Evolutionary conservation across 305 asterid species (phyloP), one percentile per base, ranked within the genome.

Genomic region (Fraxinus greggii): DNA sequence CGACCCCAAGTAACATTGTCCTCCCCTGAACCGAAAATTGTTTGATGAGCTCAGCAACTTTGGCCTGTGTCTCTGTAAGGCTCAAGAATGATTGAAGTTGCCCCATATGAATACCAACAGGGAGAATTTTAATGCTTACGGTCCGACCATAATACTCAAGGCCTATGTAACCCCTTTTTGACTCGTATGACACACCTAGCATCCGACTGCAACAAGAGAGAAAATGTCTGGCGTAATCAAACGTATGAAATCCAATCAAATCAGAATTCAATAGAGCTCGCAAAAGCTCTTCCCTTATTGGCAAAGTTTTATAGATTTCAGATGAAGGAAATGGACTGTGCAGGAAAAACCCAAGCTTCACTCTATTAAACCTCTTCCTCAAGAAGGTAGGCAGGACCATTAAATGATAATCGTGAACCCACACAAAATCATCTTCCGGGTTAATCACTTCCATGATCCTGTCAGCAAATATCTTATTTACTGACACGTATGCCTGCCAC

Each of bases 401-500:
- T 35, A 94, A 82, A 86, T 94, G 98, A 84, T 94, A 94, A 84
- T 94, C 98, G 72, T 94, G 97, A 77, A 94, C 84, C 98, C 98
- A 94, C 13, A 94, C 98, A 82, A 85, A 94, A 81, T 94, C 98
- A 54, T 94, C 98, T 45, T 94, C 98, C 0, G 98, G 98, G 51
- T 90, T 94, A 65, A 94, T 94, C 84, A 94, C 98, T 84, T 94
- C 98, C 98, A 94, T 93, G 77, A 94, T 94, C 82, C 97, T 87
- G 82, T 94, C 98, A 0, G 98, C 98, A 33, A 94, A 94, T 40
- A 92, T 92, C 89, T 94, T 94, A 88, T 94, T 94, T 28, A 94
- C 98, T 0, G 98, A 94, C 1, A 94, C 98, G 75, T 94, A 94
- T 2, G 98, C 98, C 81, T 93, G 98, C 98, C 98, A 94, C 54